Base-by-base conservation (phyloP, 371 early-diverging fungal genomes). In the Apophysomyces variabilis region DNA sequence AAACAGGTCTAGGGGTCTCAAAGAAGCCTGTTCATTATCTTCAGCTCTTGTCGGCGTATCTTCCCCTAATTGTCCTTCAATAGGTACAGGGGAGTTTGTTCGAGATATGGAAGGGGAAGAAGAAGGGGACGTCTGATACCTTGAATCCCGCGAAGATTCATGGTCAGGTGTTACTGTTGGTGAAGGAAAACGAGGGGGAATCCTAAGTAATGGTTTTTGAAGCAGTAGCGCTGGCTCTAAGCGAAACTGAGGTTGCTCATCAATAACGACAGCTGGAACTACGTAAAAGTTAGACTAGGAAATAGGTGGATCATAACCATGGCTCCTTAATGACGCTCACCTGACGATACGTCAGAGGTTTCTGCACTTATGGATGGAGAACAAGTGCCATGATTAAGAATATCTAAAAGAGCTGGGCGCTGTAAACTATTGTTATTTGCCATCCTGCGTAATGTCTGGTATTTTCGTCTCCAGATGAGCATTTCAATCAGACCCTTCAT, bases 401-500 rank as follows among this genome's bases (percentile, higher is more conserved):
- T 1, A 41, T 13, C 13, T 41, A 1, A 1, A 41, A 41, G 41
- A 13, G 1, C 8, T 1, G 41, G 13, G 8, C 5, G 41, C 11
- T 41, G 11, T 13, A 41, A 13, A 41, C 13, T 41, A 26, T 45
- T 35, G 0, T 8, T 16, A 57, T 18, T n/a, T 58, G 43, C n/a
- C 38, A 41, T 13, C 67, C 69, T 39, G 60, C 71, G 16, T 54
- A 38, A n/a, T 59, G 61, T 66, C 32, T 75, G 61, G 59, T 67
- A 75, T 16, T 64, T 45, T 16, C 73, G 66, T 18, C 78, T 67
- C 18, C 39, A 43, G 7, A 75, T 57, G 14, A 78, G 45, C 78
- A 78, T 78, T 5, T 57, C 38, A 3, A 75, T 69, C 44, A 73
- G 21, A 11, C 70, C 69, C 44, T 68, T 70, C 4, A 70, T 70